Base-by-base conservation (phyloP, 23 red algal species). In the Gracilaria caudata region DNA sequence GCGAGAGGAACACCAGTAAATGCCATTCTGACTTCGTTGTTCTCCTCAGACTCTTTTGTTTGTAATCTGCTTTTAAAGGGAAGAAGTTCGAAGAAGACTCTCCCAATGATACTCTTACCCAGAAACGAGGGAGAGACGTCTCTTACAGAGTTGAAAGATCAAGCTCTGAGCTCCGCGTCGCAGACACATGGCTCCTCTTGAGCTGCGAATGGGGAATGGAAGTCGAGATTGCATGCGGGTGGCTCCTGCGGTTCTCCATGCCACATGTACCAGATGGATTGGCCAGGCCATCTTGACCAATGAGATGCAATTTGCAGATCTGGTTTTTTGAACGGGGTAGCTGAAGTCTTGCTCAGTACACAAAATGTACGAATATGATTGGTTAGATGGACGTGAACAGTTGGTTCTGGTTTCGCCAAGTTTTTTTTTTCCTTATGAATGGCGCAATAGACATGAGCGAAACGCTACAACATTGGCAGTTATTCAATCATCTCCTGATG, bases 1-100 rank as follows among this genome's bases (percentile, higher is more conserved):
- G 20, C 25, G 40, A 75, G 70, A 24, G 70, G 70, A 49, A 47
- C 25, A 20, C 70, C 70, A 14, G 40, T 47, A 19, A 75, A 75
- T 26, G 70, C 70, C 70, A 75, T 75, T 24, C 25, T 32, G 37
- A 32, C 32, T 65, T 19, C 26, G 1, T 0, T 75, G 25, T 75
- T 0, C 26, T 75, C 19, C 25, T 47, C 1, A 28, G 7, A 8
- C 9, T 45, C 28, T 9, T 32, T 3, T 25, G 11, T 47, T 47
- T 26, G 7, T 53, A 16, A 16, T 32, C 13, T 25, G 11, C 26
- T 47, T 26, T 6, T 53, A 16, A 16, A 8, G 19, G 12, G 49
- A 13, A 17, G 49, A 16, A 8, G 49, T 17, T 53, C 7, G 7
- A 53, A 16, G 5, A 53, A 53, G 8, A 17, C 6, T 53, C 14